phyloP scores from a whole-genome alignment of 805 yeast species.

The Candida mattraensis region DNA sequence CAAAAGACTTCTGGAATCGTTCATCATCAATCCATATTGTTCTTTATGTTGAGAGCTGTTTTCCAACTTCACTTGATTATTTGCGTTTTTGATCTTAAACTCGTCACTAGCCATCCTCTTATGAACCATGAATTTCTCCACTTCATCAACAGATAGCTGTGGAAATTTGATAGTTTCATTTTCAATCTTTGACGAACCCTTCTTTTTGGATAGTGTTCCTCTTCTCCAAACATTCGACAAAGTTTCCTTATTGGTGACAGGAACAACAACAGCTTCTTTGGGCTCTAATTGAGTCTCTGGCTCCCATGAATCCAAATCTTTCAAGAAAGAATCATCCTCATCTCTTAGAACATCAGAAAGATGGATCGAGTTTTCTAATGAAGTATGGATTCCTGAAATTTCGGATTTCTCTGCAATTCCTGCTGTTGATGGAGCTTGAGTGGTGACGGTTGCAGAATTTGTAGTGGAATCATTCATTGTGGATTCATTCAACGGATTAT shows the following conservation, averaged over 20 bases:
- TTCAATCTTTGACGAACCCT: conserved; percentile 11
- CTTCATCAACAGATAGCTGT: conserved; percentile 25
- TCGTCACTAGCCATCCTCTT: conserved; percentile 34
- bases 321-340: conserved; percentile 41
- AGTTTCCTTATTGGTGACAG: conserved; percentile 18
- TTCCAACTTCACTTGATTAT: conserved; percentile 21
- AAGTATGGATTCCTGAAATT: no score
- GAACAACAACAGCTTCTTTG: background rate
- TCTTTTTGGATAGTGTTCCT: conserved; percentile 25
- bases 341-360: conserved; percentile 37
- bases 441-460: background rate
- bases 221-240: conserved; percentile 31
- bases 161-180: conserved; percentile 19
- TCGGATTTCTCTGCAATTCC: background rate
- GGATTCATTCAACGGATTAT: conserved; percentile 25
- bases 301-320: conserved; percentile 41
- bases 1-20: conserved; percentile 13
- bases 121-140: conserved; percentile 31
- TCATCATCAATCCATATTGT: conserved; percentile 26
- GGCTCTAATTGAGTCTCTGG: conserved; percentile 15
- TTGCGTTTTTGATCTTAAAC: conserved; percentile 29
- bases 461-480: conserved; percentile 6
- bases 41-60: conserved; percentile 17
- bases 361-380: conserved; percentile 16
- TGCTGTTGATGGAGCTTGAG: no score